Evolutionary conservation across 2,329 filamentous ascomycete genomes (phyloP).

Genomic region (Fusarium redolens): DNA sequence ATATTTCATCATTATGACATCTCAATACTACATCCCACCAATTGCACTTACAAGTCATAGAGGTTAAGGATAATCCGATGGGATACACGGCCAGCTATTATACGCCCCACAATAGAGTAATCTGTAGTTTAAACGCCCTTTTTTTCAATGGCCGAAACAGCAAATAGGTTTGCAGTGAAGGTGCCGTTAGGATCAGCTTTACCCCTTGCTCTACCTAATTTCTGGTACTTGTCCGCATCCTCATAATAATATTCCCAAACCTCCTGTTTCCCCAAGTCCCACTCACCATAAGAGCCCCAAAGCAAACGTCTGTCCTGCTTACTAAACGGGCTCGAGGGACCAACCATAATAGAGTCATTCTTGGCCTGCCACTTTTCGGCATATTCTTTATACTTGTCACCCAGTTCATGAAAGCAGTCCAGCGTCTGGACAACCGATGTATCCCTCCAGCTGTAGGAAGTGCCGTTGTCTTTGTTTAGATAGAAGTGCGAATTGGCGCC

Average conservation of each 20-base stretch:
- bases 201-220: slow-evolving; percentile 44
- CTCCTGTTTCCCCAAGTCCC: slow-evolving; percentile 45
- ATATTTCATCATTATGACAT: no score
- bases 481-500: slow-evolving; percentile 56
- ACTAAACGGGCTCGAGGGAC: slow-evolving; percentile 49
- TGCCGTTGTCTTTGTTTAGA: slow-evolving; percentile 57
- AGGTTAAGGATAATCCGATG: no score
- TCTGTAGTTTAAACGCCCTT: no score
- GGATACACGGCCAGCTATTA: no score
- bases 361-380: slow-evolving; percentile 57
- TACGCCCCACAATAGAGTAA: no score
- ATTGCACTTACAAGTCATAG: no score
- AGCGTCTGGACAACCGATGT: slow-evolving; percentile 52
- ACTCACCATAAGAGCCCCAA: slow-evolving; percentile 55
- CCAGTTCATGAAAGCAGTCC: slow-evolving; percentile 57
- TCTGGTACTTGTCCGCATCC: slow-evolving; percentile 48
- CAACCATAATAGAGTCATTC: slow-evolving; percentile 52
- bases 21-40: no score
- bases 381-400: slow-evolving; percentile 41
- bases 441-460: slow-evolving; percentile 60
- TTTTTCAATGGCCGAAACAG: neutral
- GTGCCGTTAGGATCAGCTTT: slow-evolving; percentile 50
- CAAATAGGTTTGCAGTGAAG: slow-evolving; percentile 53
- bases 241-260: slow-evolving; percentile 53
- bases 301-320: slow-evolving; percentile 52